These are phyloP conservation scores for Trichoderma lentiforme DNA, from an alignment of 2,329 filamentous ascomycete genomes.

Conservation along the genomic window DNA sequence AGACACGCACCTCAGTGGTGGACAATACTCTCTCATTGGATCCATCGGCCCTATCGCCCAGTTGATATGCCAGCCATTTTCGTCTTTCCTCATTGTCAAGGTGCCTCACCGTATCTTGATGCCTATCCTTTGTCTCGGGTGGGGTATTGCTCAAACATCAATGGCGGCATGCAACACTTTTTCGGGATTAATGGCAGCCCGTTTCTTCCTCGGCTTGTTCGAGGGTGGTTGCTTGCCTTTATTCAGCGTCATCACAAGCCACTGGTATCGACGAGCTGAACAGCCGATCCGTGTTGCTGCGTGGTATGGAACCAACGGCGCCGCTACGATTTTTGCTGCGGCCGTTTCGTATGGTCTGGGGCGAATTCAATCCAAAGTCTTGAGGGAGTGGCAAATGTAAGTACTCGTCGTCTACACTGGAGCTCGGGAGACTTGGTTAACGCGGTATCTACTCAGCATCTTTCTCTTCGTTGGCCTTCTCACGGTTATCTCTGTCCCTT, in stretches of 20 bases:
- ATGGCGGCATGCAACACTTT: constrained; percentile 50
- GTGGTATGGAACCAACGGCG: constrained; percentile 64
- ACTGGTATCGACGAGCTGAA: constrained; percentile 50
- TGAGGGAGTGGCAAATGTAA: constrained; percentile 27
- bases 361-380: constrained; percentile 41
- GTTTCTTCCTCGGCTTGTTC: constrained; percentile 46
- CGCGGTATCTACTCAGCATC: constrained; percentile 26
- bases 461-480: constrained; percentile 61
- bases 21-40: constrained; percentile 55
- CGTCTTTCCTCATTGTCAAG: constrained; percentile 57
- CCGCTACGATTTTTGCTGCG: constrained; percentile 55
- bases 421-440: neutral
- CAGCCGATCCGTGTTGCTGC: constrained; percentile 61
- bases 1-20: constrained; percentile 49
- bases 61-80: constrained; percentile 59
- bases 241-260: constrained; percentile 45
- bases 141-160: constrained; percentile 41
- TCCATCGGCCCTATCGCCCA: constrained; percentile 59
- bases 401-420: neutral
- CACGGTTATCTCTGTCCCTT: constrained; percentile 54
- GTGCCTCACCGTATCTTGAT: constrained; percentile 58
- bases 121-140: constrained; percentile 45
- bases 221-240: constrained; percentile 52
- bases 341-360: constrained; percentile 55
- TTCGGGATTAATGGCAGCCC: constrained; percentile 45